phyloP scores from a whole-genome alignment of 148 eudicot species.

The Silene latifolia region DNA sequence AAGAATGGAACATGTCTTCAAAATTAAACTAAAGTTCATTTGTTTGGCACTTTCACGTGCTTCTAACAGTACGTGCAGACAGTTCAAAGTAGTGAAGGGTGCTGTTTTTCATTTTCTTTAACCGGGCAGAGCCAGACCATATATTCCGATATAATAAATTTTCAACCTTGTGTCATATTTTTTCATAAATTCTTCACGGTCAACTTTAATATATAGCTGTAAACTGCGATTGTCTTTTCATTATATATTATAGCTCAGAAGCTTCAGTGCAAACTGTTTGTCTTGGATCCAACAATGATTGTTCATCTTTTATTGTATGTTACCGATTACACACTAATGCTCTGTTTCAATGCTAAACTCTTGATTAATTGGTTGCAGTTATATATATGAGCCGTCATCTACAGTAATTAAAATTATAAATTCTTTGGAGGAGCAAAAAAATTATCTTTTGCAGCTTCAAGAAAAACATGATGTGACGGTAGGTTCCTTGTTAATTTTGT shows the following conservation, averaged over 20 bases:
- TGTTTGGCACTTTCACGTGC: background rate
- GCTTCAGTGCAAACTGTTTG: background rate
- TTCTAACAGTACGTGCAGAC: background rate
- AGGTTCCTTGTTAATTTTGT: conserved; percentile 16
- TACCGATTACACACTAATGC: background rate
- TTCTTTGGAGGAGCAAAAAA: conserved; percentile 72
- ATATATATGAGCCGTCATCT: conserved; percentile 76
- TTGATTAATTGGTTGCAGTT: conserved; percentile 49
- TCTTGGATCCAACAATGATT: conserved; percentile 3
- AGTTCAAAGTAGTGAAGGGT: background rate
- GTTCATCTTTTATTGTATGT: background rate
- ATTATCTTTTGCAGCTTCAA: conserved; percentile 70
- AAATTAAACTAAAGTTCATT: background rate
- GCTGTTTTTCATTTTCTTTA: background rate
- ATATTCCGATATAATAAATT: background rate
- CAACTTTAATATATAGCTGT: background rate
- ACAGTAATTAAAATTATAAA: conserved; percentile 57
- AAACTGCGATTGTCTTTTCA: background rate
- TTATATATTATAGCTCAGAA: too few species aligned
- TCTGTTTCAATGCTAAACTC: conserved; percentile 10
- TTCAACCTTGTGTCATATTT: background rate
- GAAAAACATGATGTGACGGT: conserved; percentile 86
- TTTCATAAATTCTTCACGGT: background rate
- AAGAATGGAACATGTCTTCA: background rate
- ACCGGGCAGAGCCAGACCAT: background rate